These are phyloP conservation scores for Neotropicomus parvogracilis DNA, from an alignment of 1,284 basidiomycete genomes.

Conservation along the genomic window DNA sequence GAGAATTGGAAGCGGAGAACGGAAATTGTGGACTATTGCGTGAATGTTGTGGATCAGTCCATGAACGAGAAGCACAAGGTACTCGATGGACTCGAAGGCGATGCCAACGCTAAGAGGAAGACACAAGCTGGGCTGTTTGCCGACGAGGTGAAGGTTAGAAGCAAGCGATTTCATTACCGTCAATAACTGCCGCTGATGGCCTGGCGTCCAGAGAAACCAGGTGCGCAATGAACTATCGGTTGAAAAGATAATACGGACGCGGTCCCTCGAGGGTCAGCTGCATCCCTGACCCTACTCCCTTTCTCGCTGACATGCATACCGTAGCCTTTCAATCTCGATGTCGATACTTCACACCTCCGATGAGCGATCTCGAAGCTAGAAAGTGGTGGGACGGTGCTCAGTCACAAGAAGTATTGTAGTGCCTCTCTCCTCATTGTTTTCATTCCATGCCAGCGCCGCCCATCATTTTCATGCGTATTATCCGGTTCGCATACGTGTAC, in stretches of 20 bases:
- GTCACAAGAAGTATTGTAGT: conserved; percentile 34
- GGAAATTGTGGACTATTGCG: conserved; percentile 78
- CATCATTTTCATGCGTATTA: conserved; percentile 13
- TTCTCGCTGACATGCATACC: conserved; percentile 18
- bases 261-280: conserved; percentile 71
- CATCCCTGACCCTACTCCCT: conserved; percentile 12
- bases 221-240: conserved; percentile 76
- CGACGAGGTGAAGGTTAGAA: conserved; percentile 71
- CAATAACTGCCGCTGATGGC: conserved; percentile 31
- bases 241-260: conserved; percentile 74
- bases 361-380: conserved; percentile 56
- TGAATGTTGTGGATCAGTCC: conserved; percentile 65
- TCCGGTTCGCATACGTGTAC: conserved; percentile 15
- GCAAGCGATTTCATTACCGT: conserved; percentile 20
- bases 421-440: conserved; percentile 32
- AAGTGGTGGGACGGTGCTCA: conserved; percentile 68
- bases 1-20: conserved; percentile 83
- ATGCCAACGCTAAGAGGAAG: conserved; percentile 46
- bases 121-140: conserved; percentile 58
- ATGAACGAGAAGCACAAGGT: conserved; percentile 54
- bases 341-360: conserved; percentile 74
- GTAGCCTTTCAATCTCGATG: conserved; percentile 81
- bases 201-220: conserved; percentile 60
- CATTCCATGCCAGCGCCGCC: conserved; percentile 21
- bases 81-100: conserved; percentile 42